These are phyloP conservation scores for Pleurozium schreberi DNA, from an alignment of 225 moss, liverwort and hornwort species.

Conservation along the genomic window DNA sequence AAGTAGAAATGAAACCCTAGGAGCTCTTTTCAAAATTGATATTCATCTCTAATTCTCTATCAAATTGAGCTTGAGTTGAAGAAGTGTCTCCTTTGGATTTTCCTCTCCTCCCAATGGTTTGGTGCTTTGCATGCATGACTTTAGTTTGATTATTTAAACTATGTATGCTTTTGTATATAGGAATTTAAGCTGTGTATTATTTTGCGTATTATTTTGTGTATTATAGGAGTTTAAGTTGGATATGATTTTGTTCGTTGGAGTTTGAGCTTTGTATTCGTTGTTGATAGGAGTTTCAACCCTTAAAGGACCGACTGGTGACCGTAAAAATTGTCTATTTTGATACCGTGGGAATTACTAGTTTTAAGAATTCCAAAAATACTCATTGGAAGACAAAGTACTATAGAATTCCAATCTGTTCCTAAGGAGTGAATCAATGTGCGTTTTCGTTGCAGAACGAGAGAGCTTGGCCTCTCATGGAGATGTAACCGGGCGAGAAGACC, in stretches of 20 bases:
- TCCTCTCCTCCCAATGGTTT: neutral
- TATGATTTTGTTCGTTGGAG: no score
- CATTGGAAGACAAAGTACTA: no score
- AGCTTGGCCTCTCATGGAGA: neutral
- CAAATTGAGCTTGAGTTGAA: neutral
- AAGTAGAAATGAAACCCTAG: neutral
- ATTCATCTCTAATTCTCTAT: neutral
- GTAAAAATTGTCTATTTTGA: no score
- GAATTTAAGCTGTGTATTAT: neutral
- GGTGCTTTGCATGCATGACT: neutral
- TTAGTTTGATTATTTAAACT: neutral
- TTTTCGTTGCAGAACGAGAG: neutral
- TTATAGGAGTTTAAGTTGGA: neutral
- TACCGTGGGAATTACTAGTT: no score
- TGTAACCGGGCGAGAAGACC: neutral
- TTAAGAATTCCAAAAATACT: no score
- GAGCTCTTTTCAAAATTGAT: neutral
- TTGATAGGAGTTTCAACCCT: neutral
- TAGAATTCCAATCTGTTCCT: neutral
- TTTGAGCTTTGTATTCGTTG: neutral
- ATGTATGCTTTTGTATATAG: fast-evolving
- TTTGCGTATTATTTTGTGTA: no score
- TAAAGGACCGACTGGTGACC: no score
- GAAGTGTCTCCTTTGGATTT: neutral
- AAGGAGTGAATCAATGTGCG: neutral